A percentile compares a stretch with the other conserved stretches of the same genome.
phyloP scores from a whole-genome alignment of 768 basidiomycete genomes.

The Psilocybe sp. region DNA sequence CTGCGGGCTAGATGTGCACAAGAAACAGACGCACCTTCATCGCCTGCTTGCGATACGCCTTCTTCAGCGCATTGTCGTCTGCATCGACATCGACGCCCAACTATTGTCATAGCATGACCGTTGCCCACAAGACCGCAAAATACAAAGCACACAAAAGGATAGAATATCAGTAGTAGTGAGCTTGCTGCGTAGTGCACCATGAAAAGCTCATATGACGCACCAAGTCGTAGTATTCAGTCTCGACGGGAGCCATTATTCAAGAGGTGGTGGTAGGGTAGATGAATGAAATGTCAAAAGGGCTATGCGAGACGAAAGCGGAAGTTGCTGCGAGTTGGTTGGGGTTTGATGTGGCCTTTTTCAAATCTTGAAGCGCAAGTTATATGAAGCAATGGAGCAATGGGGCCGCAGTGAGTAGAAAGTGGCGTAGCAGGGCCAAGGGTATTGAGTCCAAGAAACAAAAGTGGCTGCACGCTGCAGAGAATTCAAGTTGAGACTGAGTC shows the following conservation, averaged over 20 bases:
- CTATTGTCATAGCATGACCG: constrained; percentile 32
- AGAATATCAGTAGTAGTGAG: background rate
- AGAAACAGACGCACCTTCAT: constrained; percentile 67
- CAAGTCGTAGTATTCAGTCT: constrained; percentile 87
- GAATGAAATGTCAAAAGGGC: no score
- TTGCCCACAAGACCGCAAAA: background rate
- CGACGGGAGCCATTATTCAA: constrained; percentile 75
- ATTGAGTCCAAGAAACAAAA: no score
- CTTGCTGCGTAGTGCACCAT: background rate
- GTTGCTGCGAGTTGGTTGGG: no score
- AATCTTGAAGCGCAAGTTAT: no score
- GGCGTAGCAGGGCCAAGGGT: no score
- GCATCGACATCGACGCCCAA: constrained; percentile 71
- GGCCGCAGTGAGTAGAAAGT: no score
- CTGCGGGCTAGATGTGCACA: background rate
- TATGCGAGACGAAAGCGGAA: no score
- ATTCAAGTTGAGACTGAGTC: no score
- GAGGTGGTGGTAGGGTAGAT: background rate
- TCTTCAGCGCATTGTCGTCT: constrained; percentile 83
- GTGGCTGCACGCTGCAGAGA: no score
- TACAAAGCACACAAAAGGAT: background rate
- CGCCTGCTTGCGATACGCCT: constrained; percentile 91
- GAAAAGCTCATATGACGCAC: constrained; percentile 37
- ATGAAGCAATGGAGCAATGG: no score
- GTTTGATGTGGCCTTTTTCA: no score